Evolutionary conservation across 192 early-diverging fungal genomes (phyloP).

Genomic region (Glomus cerebriforme): DNA sequence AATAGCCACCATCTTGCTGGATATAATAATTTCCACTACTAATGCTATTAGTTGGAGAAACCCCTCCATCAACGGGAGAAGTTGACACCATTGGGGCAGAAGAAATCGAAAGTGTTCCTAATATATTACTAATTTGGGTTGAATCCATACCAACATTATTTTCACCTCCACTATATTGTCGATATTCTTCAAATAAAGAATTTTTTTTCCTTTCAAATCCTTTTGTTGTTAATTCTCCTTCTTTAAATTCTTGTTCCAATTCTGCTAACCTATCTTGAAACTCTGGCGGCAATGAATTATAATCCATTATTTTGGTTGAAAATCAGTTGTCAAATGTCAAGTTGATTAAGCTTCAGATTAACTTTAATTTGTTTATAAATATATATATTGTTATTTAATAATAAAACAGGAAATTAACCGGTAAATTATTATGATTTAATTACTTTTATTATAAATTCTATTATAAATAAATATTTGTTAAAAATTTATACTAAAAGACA

Average conservation of each 20-base stretch:
- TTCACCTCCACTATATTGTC: not conserved
- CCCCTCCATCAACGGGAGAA: not conserved
- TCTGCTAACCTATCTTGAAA: not conserved
- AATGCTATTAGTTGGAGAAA: not conserved
- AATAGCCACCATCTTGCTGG: not conserved
- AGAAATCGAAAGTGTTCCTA: not conserved
- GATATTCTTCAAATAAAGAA: slow-evolving; percentile 56
- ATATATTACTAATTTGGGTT: not conserved
- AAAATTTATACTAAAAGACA: not conserved
- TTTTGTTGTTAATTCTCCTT: slow-evolving; percentile 75
- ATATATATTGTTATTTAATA: too few relatives aligned
- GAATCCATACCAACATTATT: not conserved
- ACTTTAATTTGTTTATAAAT: not conserved
- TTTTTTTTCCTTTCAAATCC: slow-evolving; percentile 69
- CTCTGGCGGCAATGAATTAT: slow-evolving; percentile 12
- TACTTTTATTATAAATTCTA: not conserved
- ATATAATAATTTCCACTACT: slow-evolving; percentile 8
- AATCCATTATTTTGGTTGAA: not conserved
- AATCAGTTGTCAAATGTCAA: not conserved
- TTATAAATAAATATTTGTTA: not conserved
- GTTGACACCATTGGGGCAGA: not conserved
- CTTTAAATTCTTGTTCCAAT: slow-evolving; percentile 52
- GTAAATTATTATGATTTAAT: not conserved
- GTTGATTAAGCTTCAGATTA: not conserved
- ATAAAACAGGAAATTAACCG: not conserved